Base-by-base conservation (phyloP, 148 eudicot species). In the Amaranthus palmeri region DNA sequence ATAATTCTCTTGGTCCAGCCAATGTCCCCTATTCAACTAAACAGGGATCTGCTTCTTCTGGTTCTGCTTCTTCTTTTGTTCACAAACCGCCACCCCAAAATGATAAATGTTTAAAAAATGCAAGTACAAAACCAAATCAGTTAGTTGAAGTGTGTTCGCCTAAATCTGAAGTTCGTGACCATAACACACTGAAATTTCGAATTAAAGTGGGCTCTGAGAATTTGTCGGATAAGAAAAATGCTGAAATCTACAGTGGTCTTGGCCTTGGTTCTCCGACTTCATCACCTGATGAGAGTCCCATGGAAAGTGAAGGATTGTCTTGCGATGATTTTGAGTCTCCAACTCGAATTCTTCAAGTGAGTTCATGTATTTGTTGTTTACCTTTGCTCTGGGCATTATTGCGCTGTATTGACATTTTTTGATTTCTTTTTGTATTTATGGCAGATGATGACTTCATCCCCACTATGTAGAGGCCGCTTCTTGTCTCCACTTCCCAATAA, bases 181-280 rank as follows among this genome's bases (percentile, higher is more conserved):
- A 81, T 69, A 89, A 81, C 77, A 74, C 90, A 58, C 83, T 95
- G 62, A 95, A 85, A 82, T 90, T 95, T 79, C 85, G 96, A 42
- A 83, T 95, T 79, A 91, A 89, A 86, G 83, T 91, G 68, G 91
- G 97, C 42, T 80, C 90, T 46, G 96, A 91, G 75, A 85, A 89
- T 72, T 78, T 85, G 81, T 82, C 88, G 50, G 82, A 81, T 65
- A 76, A 78, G 72, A 89, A 85, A 78, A 95, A 85, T 82, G 85
- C 92, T 80, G 97, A 85, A 74, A 89, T 95, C 64, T 95, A 89
- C 78, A 85, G 78, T 81, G 98, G 97, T 70, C 98, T 91, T 71
- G 98, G 97, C 57, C 98, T 95, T 44, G 96, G 79, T 15, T 93
- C 98, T 63, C 97, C 98, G 11, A 79, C 98, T 43, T 82, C 92